Evolutionary conservation across 176 grass and related monocot species (phyloP), one percentile per base, ranked within the genome.

Genomic region (Carex littledalei): DNA sequence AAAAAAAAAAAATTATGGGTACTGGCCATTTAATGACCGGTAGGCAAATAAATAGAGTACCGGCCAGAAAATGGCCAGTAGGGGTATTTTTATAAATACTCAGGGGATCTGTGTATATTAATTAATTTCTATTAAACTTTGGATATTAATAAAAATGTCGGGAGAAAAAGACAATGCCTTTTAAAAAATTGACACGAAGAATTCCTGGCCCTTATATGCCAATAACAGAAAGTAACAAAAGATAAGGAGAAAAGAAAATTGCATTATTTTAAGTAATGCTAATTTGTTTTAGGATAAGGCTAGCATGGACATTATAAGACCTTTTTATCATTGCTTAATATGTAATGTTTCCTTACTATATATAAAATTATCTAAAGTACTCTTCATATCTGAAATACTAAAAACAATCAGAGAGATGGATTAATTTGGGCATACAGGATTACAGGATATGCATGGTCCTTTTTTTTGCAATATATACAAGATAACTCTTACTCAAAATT

Each of bases 171-270:
- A 52, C n/a, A 18, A 2, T 9, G 8, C 22, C 81, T 69, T 83
- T 64, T 69, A 52, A 12, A 66, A 69, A 83, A 83, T 83, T 52
- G 81, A 69, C 61, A 16, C 4, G 9, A 69, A 83, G 12, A 68
- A 18, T 83, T 83, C 59, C 20, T 68, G 63, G 54, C 41, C 49
- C 41, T 68, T 67, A 9, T 67, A 9, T 67, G 45, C 72, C 72
- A 83, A 69, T 78, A 34, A 78, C 74, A 78, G 74, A 56, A 77
- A 21, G 39, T 21, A 82, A 45, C 60, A 60, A 64, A 82, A 83
- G 47, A 52, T 68, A 53, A 65, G 61, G 21, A 31, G 58, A 18
- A 67, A 52, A 4, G 10, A 81, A 22, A 45, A 22, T 1, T 78
- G 47, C 49, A 78, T 32, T 57, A 78, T 53, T 78, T 57, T 78